Percentiles rank a stretch among this genome's conserved stretches.
These are phyloP conservation scores for Juglanconis sp. DNA, from an alignment of 2,329 filamentous ascomycete species.

Conservation along the genomic window DNA sequence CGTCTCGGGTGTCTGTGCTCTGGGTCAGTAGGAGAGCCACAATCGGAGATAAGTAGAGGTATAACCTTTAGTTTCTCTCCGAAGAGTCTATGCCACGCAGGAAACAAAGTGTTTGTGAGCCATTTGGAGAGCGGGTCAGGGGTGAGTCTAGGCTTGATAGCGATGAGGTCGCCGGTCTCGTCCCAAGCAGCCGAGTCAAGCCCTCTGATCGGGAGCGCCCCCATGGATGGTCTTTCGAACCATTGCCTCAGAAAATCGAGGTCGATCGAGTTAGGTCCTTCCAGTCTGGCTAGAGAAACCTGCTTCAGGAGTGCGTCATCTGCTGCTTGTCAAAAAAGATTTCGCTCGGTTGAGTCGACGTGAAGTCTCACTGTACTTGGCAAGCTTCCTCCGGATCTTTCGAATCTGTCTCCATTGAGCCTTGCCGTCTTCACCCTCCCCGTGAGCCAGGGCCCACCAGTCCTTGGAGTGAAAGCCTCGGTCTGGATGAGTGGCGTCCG, in stretches of 20 bases:
- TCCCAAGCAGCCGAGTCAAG: conserved; percentile 21
- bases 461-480: conserved; percentile 14
- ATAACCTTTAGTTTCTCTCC: conserved; percentile 15
- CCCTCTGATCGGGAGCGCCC: conserved; percentile 22
- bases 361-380: conserved; percentile 22
- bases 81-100: conserved; percentile 19
- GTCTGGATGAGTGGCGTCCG: conserved; percentile 11
- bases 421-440: conserved; percentile 9
- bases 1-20: background rate
- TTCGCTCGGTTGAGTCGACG: background rate
- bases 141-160: conserved; percentile 18
- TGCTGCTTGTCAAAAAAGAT: background rate
- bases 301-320: conserved; percentile 16
- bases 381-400: conserved; percentile 20
- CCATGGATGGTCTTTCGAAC: conserved; percentile 22
- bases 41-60: background rate
- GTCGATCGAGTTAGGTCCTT: conserved; percentile 8
- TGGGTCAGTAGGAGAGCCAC: background rate
- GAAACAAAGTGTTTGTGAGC: conserved; percentile 19
- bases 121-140: conserved; percentile 20
- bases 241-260: conserved; percentile 18
- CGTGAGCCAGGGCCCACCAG: conserved; percentile 22
- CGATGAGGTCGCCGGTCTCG: conserved; percentile 22
- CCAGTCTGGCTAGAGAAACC: background rate
- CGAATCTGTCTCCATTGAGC: conserved; percentile 22